Evolutionary conservation across 768 basidiomycete genomes (phyloP), one percentile per base, ranked within the genome.

Genomic region (Mycena sanguinolenta): DNA sequence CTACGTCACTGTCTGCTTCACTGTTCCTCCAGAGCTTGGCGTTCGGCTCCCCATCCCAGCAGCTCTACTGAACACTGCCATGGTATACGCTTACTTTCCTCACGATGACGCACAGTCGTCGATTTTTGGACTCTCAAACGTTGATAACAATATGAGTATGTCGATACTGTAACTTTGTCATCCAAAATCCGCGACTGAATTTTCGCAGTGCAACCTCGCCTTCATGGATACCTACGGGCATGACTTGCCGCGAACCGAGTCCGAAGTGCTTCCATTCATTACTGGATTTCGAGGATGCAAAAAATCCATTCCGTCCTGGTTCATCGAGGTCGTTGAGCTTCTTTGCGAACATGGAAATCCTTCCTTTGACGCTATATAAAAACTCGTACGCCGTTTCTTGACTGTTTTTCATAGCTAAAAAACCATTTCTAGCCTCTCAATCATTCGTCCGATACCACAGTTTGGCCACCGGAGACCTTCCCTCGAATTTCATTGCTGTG

Each of bases 401-500:
- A n/a, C 32, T 25, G 44, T 7, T 25, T 32, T 14, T 1, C 16
- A 3, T 50, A 21, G 12, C 12, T 60, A 62, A 42, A 21, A 17
- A 38, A 46, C 52, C 6, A 36, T 36, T 67, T 54, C 38, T 55
- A 64, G 60, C 59, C 57, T 58, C 74, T 2, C 64, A 68, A 9
- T 73, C 72, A 2, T 72, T 52, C 17, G 71, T 71, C 52, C 63
- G 71, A 23, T 70, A 75, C 46, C 75, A 79, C 65, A 53, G 69
- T 30, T 7, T 67, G 28, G 34, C 64, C 16, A 42, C 44, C 0
- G 60, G 46, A 2, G 46, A 53, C 2, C 38, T 79, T 2, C 79
- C 79, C 2, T 63, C 63, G 0, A 77, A 77, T 57, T 78, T 74
- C 34, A 32, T 77, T 16, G 76, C 76, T 17, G 0, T 77, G 1